Evolutionary conservation across 306 rosid species (phyloP).

Genomic region (Bauhinia variegata): DNA sequence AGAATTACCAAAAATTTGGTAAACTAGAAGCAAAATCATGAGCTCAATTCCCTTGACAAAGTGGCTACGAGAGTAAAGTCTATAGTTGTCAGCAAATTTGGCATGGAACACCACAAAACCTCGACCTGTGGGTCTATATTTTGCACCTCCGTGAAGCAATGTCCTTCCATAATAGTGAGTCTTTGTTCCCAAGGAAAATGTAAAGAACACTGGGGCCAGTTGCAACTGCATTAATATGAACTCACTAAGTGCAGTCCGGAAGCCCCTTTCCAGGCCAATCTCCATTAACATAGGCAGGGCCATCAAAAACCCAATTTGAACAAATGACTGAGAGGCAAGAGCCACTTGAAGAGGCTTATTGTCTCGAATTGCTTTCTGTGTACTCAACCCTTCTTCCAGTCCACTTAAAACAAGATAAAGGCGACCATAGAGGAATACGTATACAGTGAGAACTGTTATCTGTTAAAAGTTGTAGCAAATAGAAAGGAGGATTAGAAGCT

Average conservation of each 20-base stretch:
- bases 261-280: conserved; percentile 95
- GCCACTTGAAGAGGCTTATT: conserved; percentile 98
- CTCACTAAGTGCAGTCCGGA: conserved; percentile 94
- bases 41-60: conserved; percentile 98
- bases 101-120: conserved; percentile 99
- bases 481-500: conserved; percentile 21
- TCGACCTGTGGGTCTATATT: conserved; percentile 92
- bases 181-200: conserved; percentile 94
- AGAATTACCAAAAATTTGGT: conserved; percentile 79
- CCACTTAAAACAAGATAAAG: conserved; percentile 97
- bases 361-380: conserved; percentile 77
- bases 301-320: conserved; percentile 95
- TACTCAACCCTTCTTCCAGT: conserved; percentile 87
- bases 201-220: conserved; percentile 94
- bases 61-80: conserved; percentile 98
- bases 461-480: conserved; percentile 48
- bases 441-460: conserved; percentile 94
- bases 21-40: conserved; percentile 79
- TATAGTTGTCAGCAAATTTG: conserved; percentile 95
- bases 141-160: conserved; percentile 96
- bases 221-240: conserved; percentile 94
- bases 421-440: conserved; percentile 93
- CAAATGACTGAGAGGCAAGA: conserved; percentile 94
- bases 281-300: conserved; percentile 99
- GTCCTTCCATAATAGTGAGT: conserved; percentile 98